Evolutionary conservation across 116 monocot species (phyloP), one percentile per base, ranked within the genome.

Genomic region (Papilionanthe hybrid): DNA sequence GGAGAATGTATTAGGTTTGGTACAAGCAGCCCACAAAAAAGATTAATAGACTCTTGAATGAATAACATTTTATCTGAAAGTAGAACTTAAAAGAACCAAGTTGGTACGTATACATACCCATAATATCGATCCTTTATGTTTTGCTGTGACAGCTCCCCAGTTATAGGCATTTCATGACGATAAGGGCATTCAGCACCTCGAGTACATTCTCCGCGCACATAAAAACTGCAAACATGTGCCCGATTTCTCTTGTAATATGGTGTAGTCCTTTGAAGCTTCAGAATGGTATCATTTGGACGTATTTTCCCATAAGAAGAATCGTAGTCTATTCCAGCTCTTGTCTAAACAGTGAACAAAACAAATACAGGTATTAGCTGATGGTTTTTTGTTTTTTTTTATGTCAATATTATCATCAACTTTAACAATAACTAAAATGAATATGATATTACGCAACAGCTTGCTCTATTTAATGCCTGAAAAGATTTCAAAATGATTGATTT

Each of bases 121-220:
- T 99, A 99, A 68, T 99, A 99, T 28, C 99, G 93, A 87, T 99
- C 99, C 84, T 99, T 99, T 15, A 99, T 99, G 78, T 99, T 99
- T 79, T 99, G 99, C 74, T 95, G 95, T 80, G 99, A 91, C 45
- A 99, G 79, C 78, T 99, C 99, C 57, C 99, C 99, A 48, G 87
- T 90, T 86, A 77, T 81, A 77, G 95, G 99, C 99, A 99, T 99
- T 85, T 99, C 99, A 80, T 99, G 99, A 5, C 99, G 90, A 73
- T 99, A 99, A n/a, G 99, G 99, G 76, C 99, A 99, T 84, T 99
- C 99, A 69, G 93, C 87, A 22, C 99, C 99, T 65, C 99, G 84
- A 3, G 95, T 99, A 67, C 99, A 99, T 87, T 99, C 95, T 41
- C 99, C 99, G 44, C 99, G 93, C 22, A 90, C 81, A 83, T 87